Evolutionary conservation across 192 early-diverging fungal genomes (phyloP), one percentile per base, ranked within the genome.

Genomic region (Umbelopsis sp.): DNA sequence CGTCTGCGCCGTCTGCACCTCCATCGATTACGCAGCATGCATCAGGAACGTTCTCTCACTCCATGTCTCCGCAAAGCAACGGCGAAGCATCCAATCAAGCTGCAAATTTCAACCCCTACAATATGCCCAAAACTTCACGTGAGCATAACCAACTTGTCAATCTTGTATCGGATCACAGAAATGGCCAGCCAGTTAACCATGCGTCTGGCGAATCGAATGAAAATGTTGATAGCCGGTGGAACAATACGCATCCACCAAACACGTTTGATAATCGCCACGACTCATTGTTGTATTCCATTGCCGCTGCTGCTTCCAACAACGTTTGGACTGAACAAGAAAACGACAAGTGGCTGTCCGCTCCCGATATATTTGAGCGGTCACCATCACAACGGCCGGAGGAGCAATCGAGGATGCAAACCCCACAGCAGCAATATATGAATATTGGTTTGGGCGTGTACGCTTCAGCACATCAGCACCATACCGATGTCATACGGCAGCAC

Each of bases 371-470:
- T 61, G 55, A 61, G 12, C 55, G 55, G 18, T 61, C 55, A 12
- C 16, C 55, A 35, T 11, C 25, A 13, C 27, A 61, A 12, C 55
- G 33, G 13, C 30, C 27, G 1, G 55, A 61, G 16, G 55, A 61
- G 15, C 55, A 61, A 16, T 33, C 55, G 27, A 25, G 55, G 5
- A 15, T 61, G 15, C 21, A 61, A 27, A n/a, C 33, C 1, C 25
- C 55, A 37, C 55, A 25, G 16, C 55, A 65, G 25, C 68, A 49
- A 16, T 77, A 77, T 20, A 72, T 69, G 41, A 77, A 77, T 20
- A 71, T 77, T 50, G 75, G 75, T 11, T 30, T 77, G 22, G 75
- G 75, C 6, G 71, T 77, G 15, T 77, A 77, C 72, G 75, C 75
- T 15, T 77, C 75, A 23, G 75, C 75, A 1, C 75, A 77, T 55